Evolutionary conservation across 2,329 filamentous ascomycete species (phyloP).

Genomic region (Graphilbum fragrans): DNA sequence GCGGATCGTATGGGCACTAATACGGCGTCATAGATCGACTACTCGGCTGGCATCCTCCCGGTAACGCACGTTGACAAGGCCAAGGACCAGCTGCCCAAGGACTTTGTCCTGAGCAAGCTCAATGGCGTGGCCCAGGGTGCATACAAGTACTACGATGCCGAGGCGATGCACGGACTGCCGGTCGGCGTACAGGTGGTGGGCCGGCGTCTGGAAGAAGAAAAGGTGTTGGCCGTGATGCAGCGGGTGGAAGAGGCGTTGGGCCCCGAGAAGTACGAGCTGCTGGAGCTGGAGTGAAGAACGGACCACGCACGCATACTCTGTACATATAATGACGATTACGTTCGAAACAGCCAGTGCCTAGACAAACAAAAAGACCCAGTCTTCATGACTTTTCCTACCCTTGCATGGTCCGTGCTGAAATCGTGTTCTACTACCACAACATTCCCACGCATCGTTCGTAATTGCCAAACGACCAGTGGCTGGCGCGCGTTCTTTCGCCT

Average conservation of each 20-base stretch:
- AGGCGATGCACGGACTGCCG: slow-evolving; percentile 75
- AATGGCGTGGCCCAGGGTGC: slow-evolving; percentile 75
- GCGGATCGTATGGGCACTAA: too few species aligned
- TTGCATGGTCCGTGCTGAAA: too few species aligned
- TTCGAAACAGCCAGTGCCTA: too few species aligned
- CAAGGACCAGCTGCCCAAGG: slow-evolving; percentile 51
- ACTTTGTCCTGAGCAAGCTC: slow-evolving; percentile 49
- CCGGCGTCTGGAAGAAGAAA: slow-evolving; percentile 71
- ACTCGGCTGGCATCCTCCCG: slow-evolving; percentile 70
- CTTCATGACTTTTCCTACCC: too few species aligned
- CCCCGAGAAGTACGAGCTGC: slow-evolving; percentile 36
- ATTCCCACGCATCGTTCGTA: too few species aligned
- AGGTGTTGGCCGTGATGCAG: slow-evolving; percentile 72
- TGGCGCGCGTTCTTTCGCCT: too few species aligned
- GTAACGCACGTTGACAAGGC: slow-evolving; percentile 69
- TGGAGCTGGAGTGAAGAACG: slow-evolving; percentile 36
- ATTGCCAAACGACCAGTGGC: too few species aligned
- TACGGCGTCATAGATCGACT: slow-evolving; percentile 84
- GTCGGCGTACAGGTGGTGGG: slow-evolving; percentile 80
- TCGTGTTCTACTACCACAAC: too few species aligned
- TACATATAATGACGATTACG: too few species aligned
- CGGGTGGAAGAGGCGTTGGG: slow-evolving; percentile 63
- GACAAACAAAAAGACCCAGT: too few species aligned
- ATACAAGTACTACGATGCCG: slow-evolving; percentile 74
- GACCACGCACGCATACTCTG: too few species aligned